Conservation (phyloP, 768 basidiomycete species). For the Scleroderma bovista region DNA sequence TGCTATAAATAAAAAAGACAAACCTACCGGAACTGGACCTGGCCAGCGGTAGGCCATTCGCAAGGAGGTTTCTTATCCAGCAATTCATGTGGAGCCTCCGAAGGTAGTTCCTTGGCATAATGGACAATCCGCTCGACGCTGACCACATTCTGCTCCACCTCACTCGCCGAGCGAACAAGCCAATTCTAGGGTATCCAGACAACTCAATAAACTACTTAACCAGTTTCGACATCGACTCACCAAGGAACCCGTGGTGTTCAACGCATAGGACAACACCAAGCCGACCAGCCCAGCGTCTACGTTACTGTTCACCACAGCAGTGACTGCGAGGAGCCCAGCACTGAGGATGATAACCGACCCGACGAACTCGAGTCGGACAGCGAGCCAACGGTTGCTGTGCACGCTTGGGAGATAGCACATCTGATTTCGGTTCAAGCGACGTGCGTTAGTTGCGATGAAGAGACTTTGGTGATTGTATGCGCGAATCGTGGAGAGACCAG, state of each 20-base stretch:
- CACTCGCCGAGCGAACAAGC: constrained; percentile 77
- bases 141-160: constrained; percentile 88
- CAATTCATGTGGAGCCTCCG: constrained; percentile 73
- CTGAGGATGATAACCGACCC: constrained; percentile 76
- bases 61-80: constrained; percentile 47
- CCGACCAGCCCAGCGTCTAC: constrained; percentile 89
- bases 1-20: not conserved
- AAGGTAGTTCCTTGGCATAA: constrained; percentile 59
- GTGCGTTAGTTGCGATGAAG: constrained; percentile 65
- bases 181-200: constrained; percentile 48
- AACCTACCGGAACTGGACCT: constrained; percentile 68
- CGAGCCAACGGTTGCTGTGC: constrained; percentile 78
- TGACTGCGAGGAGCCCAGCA: constrained; percentile 60
- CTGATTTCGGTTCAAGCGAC: constrained; percentile 80
- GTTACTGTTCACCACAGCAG: constrained; percentile 65
- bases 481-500: constrained; percentile 77
- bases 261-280: constrained; percentile 76
- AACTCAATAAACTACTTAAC: constrained; percentile 2
- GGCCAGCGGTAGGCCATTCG: constrained; percentile 71
- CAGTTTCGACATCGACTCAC: constrained; percentile 35
- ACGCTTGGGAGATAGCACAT: constrained; percentile 71
- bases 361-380: constrained; percentile 77
- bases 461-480: constrained; percentile 68
- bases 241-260: constrained; percentile 78
- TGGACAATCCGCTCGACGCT: constrained; percentile 85